Percentiles rank a stretch among this genome's conserved stretches.
Evolutionary conservation across 371 early-diverging fungal species (phyloP).

Genomic region (Rhizopus stolonifer): DNA sequence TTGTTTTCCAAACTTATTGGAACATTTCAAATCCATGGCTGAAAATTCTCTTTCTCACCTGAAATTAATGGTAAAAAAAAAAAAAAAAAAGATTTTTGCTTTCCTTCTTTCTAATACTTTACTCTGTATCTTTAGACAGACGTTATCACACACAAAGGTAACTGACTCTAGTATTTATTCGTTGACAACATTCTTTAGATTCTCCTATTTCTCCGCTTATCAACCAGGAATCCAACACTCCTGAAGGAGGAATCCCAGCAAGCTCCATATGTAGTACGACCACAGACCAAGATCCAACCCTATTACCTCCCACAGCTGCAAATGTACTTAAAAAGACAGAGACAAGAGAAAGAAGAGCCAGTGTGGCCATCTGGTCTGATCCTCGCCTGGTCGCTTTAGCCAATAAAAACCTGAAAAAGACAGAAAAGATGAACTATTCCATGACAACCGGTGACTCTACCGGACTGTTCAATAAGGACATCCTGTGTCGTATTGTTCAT

Average conservation of each 20-base stretch:
- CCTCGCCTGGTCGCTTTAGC: slow-evolving; percentile 63
- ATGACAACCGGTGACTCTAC: too few species aligned
- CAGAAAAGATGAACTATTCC: slow-evolving; percentile 3
- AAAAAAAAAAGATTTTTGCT: too few species aligned
- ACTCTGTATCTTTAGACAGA: not conserved
- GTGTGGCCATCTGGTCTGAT: slow-evolving; percentile 86
- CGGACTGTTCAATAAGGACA: slow-evolving; percentile 11
- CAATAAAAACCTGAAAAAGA: slow-evolving; percentile 13
- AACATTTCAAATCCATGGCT: slow-evolving; percentile 32
- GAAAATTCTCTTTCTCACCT: slow-evolving; percentile 20
- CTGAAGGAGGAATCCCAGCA: slow-evolving; percentile 18
- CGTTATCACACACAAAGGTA: not conserved
- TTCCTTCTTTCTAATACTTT: not conserved
- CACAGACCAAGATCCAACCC: slow-evolving; percentile 46
- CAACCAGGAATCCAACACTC: not conserved
- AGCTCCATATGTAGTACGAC: slow-evolving; percentile 44
- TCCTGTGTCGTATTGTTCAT: slow-evolving; percentile 22
- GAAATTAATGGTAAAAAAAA: slow-evolving; percentile 31
- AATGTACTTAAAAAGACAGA: slow-evolving; percentile 36
- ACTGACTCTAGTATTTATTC: not conserved
- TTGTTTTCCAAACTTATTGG: slow-evolving; percentile 39
- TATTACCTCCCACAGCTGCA: slow-evolving; percentile 25
- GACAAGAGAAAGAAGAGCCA: slow-evolving; percentile 60
- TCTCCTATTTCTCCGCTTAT: not conserved
- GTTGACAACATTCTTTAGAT: not conserved